Base-by-base conservation (phyloP, 768 basidiomycete species). In the Mycena alexandri region DNA sequence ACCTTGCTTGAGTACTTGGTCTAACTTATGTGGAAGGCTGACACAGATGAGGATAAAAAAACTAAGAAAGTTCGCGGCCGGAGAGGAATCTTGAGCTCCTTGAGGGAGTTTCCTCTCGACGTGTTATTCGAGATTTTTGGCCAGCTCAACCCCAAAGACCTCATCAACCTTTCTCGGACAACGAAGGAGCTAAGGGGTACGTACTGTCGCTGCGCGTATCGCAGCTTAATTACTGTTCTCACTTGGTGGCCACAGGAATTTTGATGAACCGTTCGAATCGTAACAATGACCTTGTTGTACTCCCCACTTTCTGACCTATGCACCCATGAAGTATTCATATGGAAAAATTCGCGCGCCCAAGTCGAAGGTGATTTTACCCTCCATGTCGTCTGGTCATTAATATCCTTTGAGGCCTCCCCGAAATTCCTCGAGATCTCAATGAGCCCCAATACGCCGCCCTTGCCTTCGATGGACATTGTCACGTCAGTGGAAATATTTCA, bases 391-490 rank as follows among this genome's bases (percentile, higher is more conserved):
- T 22, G 14, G 17, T 17, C 11, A 21, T 4, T 41, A 3, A 24
- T 17, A 24, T 22, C 17, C 17, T 14, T 44, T 58, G 70, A 34
- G 79, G 76, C 17, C 72, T 85, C 7, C 86, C 86, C 2, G 61
- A 75, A 9, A 83, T 83, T 60, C 86, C 85, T 0, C 50, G 61
- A 4, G 85, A 87, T 71, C 71, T 87, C 59, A 77, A 71, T 19
- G 85, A 87, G 65, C 79, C 78, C 0, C 78, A 83, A 60, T 86
- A 83, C 63, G 79, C 82, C 11, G 79, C 78, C 63, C 79, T 87
- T n/a, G 78, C 77, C 12, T 86, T 87, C 61, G 79, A 80, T 63
- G 63, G 79, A 38, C 74, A 79, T 72, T 84, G 85, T 72, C 79
- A 85, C 75, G 85, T 85, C 67, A 65, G 72, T 61, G n/a, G 42